Evolutionary conservation across 1,139 yeast genomes (phyloP).

Genomic region (Pichia sp.): DNA sequence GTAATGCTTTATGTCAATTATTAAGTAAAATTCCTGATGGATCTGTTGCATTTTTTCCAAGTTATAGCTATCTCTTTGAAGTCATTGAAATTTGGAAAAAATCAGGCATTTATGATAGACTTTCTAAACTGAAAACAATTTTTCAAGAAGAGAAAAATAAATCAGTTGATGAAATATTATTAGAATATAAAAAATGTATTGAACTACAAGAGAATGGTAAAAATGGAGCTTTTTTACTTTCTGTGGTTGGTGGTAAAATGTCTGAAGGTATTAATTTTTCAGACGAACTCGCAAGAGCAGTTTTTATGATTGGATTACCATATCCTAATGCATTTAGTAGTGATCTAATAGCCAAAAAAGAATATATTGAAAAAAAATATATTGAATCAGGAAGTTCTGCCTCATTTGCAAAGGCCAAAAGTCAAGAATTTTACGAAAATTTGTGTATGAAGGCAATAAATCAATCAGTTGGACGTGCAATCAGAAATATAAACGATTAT

Average conservation of each 20-base stretch:
- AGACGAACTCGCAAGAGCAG: constrained; percentile 80
- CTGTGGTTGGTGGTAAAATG: constrained; percentile 91
- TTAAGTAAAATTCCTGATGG: constrained; percentile 60
- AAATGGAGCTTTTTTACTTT: constrained; percentile 62
- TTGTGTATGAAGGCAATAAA: constrained; percentile 89
- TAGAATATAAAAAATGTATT: constrained; percentile 42
- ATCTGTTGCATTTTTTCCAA: constrained; percentile 76
- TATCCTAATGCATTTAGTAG: constrained; percentile 84
- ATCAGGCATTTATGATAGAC: constrained; percentile 28
- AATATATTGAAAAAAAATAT: constrained; percentile 49
- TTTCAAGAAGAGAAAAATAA: constrained; percentile 53
- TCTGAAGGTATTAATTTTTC: constrained; percentile 94
- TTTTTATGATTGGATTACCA: constrained; percentile 84
- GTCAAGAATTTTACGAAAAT: constrained; percentile 69
- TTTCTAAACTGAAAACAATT: constrained; percentile 38
- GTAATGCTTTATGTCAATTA: constrained; percentile 41
- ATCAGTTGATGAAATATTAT: constrained; percentile 41
- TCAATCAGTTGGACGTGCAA: constrained; percentile 91
- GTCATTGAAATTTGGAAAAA: constrained; percentile 47
- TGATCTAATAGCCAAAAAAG: constrained; percentile 69
- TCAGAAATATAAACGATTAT: constrained; percentile 77
- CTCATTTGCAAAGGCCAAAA: constrained; percentile 39
- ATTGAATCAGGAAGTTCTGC: constrained; percentile 37
- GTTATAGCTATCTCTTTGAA: constrained; percentile 62
- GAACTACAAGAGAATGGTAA: constrained; percentile 8